A percentile compares a stretch with the other conserved stretches of the same genome.
Conservation (phyloP, 176 grass and related monocot species). For the Cenchrus americanus region DNA sequence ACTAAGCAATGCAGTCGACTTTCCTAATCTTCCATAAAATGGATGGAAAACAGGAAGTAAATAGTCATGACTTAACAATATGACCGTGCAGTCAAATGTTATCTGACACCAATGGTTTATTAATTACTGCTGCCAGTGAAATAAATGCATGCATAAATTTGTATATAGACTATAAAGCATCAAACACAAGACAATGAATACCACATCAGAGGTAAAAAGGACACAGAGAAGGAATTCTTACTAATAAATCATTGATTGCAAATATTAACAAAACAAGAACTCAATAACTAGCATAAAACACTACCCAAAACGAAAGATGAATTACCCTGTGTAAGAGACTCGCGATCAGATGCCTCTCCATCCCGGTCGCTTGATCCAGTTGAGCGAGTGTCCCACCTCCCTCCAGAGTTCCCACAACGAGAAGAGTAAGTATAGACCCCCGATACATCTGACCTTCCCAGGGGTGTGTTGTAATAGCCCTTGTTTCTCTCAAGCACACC, state of each 20-base stretch:
- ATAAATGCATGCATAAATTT: background rate
- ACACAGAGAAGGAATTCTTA: background rate
- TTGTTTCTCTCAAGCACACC: slow-evolving; percentile 52
- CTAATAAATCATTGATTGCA: background rate
- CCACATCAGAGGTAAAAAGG: background rate
- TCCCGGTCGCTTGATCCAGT: slow-evolving; percentile 70
- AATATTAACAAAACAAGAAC: background rate
- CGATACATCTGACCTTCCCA: slow-evolving; percentile 50
- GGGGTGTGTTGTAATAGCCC: slow-evolving; percentile 45
- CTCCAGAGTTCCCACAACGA: slow-evolving; percentile 55
- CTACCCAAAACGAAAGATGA: background rate
- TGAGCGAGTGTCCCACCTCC: slow-evolving; percentile 84
- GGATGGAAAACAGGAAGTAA: background rate
- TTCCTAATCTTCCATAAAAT: background rate
- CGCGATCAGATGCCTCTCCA: slow-evolving; percentile 63
- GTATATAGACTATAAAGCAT: slow-evolving; percentile 6
- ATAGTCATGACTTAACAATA: background rate
- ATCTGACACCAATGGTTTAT: too few relatives aligned
- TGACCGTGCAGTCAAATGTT: too few relatives aligned
- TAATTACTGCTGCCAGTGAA: too few relatives aligned
- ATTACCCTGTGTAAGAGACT: slow-evolving; percentile 61
- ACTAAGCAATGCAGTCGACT: slow-evolving; percentile 1
- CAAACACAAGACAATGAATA: background rate
- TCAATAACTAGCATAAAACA: background rate
- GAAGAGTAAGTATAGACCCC: slow-evolving; percentile 54